These are phyloP conservation scores for Cladorrhinum sp. DNA, from an alignment of 2,329 filamentous ascomycete species.

Conservation along the genomic window DNA sequence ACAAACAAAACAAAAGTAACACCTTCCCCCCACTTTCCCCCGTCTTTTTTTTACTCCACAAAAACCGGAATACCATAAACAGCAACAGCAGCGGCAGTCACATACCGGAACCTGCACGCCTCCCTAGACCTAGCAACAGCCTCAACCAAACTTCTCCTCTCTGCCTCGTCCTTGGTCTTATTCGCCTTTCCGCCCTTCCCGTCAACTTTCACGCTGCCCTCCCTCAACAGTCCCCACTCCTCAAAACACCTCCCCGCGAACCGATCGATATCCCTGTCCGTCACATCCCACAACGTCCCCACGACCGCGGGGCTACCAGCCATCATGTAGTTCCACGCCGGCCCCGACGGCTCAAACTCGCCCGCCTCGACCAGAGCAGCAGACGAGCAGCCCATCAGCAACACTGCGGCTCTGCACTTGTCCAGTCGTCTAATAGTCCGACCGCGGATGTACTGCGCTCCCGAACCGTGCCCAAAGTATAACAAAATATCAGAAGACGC, in stretches of 20 bases:
- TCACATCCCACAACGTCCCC: slow-evolving; percentile 96
- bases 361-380: slow-evolving; percentile 77
- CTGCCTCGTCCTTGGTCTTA: slow-evolving; percentile 28
- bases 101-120: slow-evolving; percentile 82
- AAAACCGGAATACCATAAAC: slow-evolving; percentile 95
- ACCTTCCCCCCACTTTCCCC: too few relatives aligned
- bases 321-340: slow-evolving; percentile 87
- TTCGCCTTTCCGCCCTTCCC: slow-evolving; percentile 31
- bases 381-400: slow-evolving; percentile 93
- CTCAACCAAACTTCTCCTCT: slow-evolving; percentile 60
- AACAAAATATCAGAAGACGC: slow-evolving; percentile 68
- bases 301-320: slow-evolving; percentile 83
- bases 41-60: slow-evolving; percentile 41
- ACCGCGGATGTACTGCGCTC: slow-evolving; percentile 87
- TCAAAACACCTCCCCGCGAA: slow-evolving; percentile 78
- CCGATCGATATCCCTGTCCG: slow-evolving; percentile 93
- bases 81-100: slow-evolving; percentile 90
- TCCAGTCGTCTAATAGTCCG: slow-evolving; percentile 76
- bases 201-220: slow-evolving; percentile 41
- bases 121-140: slow-evolving; percentile 72
- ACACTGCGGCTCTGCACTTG: slow-evolving; percentile 70
- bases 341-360: slow-evolving; percentile 86
- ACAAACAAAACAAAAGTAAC: too few relatives aligned
- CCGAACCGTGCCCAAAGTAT: slow-evolving; percentile 95
- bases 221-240: slow-evolving; percentile 73